These are phyloP conservation scores for Macadamia integrifolia DNA, from an alignment of 164 flowering plant genomes.

Conservation along the genomic window DNA sequence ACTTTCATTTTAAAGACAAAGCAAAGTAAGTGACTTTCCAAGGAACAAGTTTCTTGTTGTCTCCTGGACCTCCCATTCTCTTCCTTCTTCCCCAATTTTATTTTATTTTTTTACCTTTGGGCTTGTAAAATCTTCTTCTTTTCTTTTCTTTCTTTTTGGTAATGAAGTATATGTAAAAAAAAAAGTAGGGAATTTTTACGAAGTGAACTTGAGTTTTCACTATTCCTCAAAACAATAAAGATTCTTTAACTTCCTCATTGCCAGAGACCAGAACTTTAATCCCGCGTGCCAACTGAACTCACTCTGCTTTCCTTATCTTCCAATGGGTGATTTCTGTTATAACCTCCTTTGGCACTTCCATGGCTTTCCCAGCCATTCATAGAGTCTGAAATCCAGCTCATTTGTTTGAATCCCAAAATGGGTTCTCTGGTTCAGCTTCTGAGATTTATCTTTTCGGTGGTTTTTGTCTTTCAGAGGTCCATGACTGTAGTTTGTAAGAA, in stretches of 20 bases:
- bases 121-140: too few relatives aligned
- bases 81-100: too few relatives aligned
- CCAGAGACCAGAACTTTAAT: neutral
- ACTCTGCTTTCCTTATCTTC: constrained; percentile 1
- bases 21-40: neutral
- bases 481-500: constrained; percentile 10
- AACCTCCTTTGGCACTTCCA: constrained; percentile 7
- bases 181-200: too few relatives aligned
- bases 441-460: constrained; percentile 14
- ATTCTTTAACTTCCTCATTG: neutral
- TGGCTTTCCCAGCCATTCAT: constrained; percentile 5
- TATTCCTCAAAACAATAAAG: neutral
- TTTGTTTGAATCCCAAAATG: constrained; percentile 22
- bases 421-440: constrained; percentile 20
- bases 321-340: constrained; percentile 10
- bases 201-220: neutral
- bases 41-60: too few relatives aligned
- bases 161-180: too few relatives aligned
- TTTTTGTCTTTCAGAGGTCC: constrained; percentile 2
- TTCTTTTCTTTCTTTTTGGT: too few relatives aligned
- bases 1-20: neutral
- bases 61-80: too few relatives aligned
- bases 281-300: neutral
- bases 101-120: too few relatives aligned
- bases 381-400: constrained; percentile 2